phyloP scores from a whole-genome alignment of 2,329 filamentous ascomycete species.

The Dryadomyces quercivorus region DNA sequence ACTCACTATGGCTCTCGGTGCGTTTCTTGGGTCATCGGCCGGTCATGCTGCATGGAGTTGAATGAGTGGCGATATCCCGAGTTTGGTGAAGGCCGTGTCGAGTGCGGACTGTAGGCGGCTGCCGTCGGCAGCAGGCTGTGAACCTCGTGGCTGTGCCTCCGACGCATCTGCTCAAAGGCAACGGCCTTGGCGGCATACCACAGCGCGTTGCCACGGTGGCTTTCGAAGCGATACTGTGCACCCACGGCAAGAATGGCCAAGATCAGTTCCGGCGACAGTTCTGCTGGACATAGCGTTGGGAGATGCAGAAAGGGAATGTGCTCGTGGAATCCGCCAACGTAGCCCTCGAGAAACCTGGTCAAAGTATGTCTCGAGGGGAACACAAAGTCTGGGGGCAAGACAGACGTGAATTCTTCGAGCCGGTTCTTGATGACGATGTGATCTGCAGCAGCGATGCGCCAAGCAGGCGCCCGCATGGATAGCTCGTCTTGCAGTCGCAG shows the following conservation, averaged over 20 bases:
- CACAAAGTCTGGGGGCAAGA: conserved; percentile 49
- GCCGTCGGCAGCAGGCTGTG: conserved; percentile 43
- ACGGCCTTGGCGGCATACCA: conserved; percentile 51
- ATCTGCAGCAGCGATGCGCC: conserved; percentile 40
- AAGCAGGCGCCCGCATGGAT: conserved; percentile 23
- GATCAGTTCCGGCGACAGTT: conserved; percentile 56
- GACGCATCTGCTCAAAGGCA: conserved; percentile 44
- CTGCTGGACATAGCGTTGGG: conserved; percentile 49
- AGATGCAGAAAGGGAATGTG: conserved; percentile 54
- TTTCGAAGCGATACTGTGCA: conserved; percentile 53
- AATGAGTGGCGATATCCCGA: conserved; percentile 46
- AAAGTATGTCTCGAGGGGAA: conserved; percentile 59
- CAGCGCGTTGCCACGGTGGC: conserved; percentile 42
- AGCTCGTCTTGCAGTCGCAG: conserved; percentile 28
- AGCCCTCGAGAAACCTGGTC: conserved; percentile 57
- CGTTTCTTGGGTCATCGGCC: conserved; percentile 44
- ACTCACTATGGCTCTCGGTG: conserved; percentile 44
- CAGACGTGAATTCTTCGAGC: conserved; percentile 48
- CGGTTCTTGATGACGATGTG: conserved; percentile 44
- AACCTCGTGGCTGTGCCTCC: conserved; percentile 43
- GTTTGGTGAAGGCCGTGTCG: conserved; percentile 45
- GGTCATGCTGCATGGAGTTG: conserved; percentile 43
- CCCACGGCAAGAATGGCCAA: conserved; percentile 57
- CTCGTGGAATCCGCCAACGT: conserved; percentile 52
- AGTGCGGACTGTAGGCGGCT: conserved; percentile 47